These are phyloP conservation scores for Aspergillus bertholletiae DNA, from an alignment of 495 filamentous ascomycete genomes.

Conservation along the genomic window DNA sequence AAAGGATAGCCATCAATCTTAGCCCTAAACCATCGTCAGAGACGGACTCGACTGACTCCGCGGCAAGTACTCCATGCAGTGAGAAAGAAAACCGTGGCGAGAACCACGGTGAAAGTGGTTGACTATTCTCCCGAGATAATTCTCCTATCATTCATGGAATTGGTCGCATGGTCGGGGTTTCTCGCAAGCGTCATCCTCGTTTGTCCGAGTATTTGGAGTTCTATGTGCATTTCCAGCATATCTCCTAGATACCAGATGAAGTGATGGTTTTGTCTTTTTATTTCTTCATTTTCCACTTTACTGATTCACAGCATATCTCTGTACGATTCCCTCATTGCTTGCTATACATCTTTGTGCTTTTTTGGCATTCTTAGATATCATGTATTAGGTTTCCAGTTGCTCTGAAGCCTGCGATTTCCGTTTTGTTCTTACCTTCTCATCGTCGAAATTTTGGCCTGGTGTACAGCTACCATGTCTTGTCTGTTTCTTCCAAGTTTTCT, in stretches of 20 bases:
- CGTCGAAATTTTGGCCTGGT: slow-evolving; percentile 7
- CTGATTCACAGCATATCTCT: slow-evolving; percentile 17
- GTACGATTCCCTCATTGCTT: slow-evolving; percentile 29
- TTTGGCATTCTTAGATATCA: slow-evolving; percentile 11
- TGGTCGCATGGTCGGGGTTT: neutral
- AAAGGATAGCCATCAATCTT: slow-evolving; percentile 50
- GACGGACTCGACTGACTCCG: slow-evolving; percentile 10
- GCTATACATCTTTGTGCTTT: slow-evolving; percentile 6
- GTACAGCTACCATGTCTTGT: slow-evolving; percentile 11
- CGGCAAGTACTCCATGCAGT: slow-evolving; percentile 18
- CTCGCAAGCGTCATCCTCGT: slow-evolving; percentile 9
- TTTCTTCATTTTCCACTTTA: slow-evolving; percentile 13
- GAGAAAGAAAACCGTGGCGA: slow-evolving; percentile 40
- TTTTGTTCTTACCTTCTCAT: slow-evolving; percentile 15
- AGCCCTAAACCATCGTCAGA: slow-evolving; percentile 16
- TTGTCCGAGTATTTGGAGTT: slow-evolving; percentile 13
- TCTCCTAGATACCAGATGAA: slow-evolving; percentile 41
- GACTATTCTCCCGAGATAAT: slow-evolving; percentile 15
- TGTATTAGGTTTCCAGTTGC: slow-evolving; percentile 7
- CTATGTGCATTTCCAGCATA: slow-evolving; percentile 24
- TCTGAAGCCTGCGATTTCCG: slow-evolving; percentile 3
- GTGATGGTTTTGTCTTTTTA: slow-evolving; percentile 17
- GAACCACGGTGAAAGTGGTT: slow-evolving; percentile 25
- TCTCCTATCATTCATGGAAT: slow-evolving; percentile 12
- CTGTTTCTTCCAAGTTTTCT: neutral